Evolutionary conservation across 352 stramenopile species (phyloP).

Genomic region (Lagenidium giganteum): DNA sequence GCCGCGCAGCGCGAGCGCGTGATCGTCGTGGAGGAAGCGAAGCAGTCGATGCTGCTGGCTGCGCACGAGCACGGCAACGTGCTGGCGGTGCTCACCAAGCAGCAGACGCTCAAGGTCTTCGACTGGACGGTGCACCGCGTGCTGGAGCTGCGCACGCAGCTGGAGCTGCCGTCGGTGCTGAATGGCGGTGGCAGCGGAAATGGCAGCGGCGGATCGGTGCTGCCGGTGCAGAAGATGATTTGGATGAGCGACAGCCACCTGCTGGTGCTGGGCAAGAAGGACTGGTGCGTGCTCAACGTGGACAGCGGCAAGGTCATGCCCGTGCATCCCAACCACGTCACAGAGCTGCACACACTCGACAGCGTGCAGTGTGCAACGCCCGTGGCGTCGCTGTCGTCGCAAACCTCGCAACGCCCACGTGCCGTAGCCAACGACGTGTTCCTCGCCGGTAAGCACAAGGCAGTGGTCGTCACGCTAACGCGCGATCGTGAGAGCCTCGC

Average conservation of each 20-base stretch:
- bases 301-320: constrained; percentile 48
- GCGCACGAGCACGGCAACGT: constrained; percentile 51
- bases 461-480: constrained; percentile 24
- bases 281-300: constrained; percentile 58
- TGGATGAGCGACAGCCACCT: constrained; percentile 63
- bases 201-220: neutral
- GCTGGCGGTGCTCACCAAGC: constrained; percentile 53
- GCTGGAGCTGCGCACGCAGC: constrained; percentile 46
- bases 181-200: too few species aligned
- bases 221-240: constrained; percentile 50
- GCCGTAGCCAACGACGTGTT: constrained; percentile 43
- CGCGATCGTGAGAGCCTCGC: constrained; percentile 33
- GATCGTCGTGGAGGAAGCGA: constrained; percentile 55
- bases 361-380: constrained; percentile 27
- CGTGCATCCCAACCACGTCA: constrained; percentile 14
- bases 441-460: constrained; percentile 50
- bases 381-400: constrained; percentile 34
- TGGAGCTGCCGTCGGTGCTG: constrained; percentile 39
- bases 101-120: constrained; percentile 55
- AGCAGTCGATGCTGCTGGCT: constrained; percentile 43
- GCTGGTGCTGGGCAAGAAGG: constrained; percentile 57
- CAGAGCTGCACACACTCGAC: constrained; percentile 9
- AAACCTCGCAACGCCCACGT: constrained; percentile 16
- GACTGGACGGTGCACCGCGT: constrained; percentile 62
- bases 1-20: constrained; percentile 11